Base-by-base conservation (phyloP, 2,329 filamentous ascomycete species). In the Fusarium sp. region DNA sequence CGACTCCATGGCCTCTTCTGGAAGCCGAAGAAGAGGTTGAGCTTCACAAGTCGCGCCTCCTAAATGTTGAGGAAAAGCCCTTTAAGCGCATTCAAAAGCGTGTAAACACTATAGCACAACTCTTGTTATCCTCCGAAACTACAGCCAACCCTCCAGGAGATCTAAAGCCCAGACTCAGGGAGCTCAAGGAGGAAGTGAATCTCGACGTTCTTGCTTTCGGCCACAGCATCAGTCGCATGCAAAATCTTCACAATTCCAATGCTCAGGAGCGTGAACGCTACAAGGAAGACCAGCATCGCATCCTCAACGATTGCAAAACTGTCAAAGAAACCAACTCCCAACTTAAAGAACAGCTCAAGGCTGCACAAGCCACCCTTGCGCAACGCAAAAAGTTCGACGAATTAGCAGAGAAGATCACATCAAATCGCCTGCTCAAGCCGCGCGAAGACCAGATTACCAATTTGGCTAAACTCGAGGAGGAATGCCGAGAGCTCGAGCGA, bases 141-240 rank as follows among this genome's bases (percentile, higher is more conserved):
- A 79, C 74, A 60, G 81, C 83, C 57, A 81, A 83, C n/a, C 80
- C 81, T 20, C 79, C 84, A 11, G 80, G 81, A 12, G 77, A 80
- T 29, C 81, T 86, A 63, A 83, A 86, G 84, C 71, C 82, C 81
- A 72, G 81, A 73, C 86, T 91, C 66, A 83, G 86, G n/a, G 87
- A 90, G 76, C 92, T 97, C 75, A 91, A 90, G 65, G 92, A 97
- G 78, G 94, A 97, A 79, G 87, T 97, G 44, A 89, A 92, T 9
- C 89, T 97, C 70, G 95, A 98, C 80, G 96, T 98, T 75, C 92
- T 92, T 16, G 90, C 93, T 20, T 94, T 98, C 73, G 93, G 97
- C 79, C 92, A 89, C 81, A 93, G 90, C 77, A 92, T 98, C 71
- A 89, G 92, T 34, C 93, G 95, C 59, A 92, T 97, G 42, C 95